Evolutionary conservation across 108 stramenopile species (phyloP).

Genomic region (Nitzschia inconspicua): DNA sequence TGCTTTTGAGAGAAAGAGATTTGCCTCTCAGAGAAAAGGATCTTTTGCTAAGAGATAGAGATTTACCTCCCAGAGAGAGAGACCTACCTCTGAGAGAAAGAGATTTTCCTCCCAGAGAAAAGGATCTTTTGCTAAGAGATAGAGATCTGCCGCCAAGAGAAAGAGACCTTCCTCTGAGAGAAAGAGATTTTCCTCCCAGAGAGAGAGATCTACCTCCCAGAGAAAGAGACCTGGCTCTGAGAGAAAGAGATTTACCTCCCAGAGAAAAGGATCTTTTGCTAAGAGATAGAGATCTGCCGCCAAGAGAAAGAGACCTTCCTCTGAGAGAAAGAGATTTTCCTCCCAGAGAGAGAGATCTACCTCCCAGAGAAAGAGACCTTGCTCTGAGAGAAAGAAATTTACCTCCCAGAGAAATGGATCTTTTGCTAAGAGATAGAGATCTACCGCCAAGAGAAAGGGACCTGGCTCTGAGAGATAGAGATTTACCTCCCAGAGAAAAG

Average conservation of each 20-base stretch:
- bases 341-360: not conserved
- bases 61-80: conserved; percentile 1
- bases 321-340: conserved; percentile 4
- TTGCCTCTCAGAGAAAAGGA: not conserved
- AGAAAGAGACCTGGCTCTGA: no score
- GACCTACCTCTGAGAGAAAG: no score
- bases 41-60: no score
- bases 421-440: no score
- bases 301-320: conserved; percentile 3
- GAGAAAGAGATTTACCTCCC: no score
- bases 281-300: not conserved
- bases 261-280: no score
- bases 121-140: not conserved
- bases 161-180: not conserved
- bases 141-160: not conserved
- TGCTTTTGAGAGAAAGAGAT: not conserved
- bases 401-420: not conserved
- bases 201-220: no score
- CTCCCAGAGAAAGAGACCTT: no score
- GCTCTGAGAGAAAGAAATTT: not conserved
- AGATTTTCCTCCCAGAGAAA: not conserved
- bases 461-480: not conserved
- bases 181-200: no score
- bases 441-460: not conserved
- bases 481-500: not conserved